Conservation (phyloP, 148 eudicot species). For the Nyssa sinensis region DNA sequence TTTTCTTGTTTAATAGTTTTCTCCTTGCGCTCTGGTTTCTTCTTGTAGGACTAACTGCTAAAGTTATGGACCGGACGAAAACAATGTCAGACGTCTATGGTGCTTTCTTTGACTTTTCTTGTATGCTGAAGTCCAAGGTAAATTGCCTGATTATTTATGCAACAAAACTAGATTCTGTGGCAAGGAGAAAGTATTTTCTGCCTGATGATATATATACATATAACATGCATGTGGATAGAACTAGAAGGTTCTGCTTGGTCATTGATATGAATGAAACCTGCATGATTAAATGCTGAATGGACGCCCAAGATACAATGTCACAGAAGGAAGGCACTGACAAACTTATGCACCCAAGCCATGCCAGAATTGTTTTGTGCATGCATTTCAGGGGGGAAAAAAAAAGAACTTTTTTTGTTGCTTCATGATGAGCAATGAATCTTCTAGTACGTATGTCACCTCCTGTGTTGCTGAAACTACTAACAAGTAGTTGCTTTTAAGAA, state of each 20-base stretch:
- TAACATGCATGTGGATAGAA: too few relatives aligned
- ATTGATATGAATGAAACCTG: background rate
- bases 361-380: background rate
- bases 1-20: background rate
- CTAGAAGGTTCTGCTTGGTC: background rate
- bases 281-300: background rate
- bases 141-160: background rate
- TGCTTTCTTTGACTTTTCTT: slow-evolving; percentile 78
- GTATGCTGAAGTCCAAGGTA: slow-evolving; percentile 79
- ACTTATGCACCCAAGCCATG: background rate
- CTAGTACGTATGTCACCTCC: background rate
- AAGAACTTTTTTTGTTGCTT: background rate
- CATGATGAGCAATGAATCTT: background rate
- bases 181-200: background rate
- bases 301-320: background rate
- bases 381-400: background rate
- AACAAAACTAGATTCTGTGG: background rate
- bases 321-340: background rate
- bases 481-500: too few relatives aligned
- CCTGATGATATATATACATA: background rate
- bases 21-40: too few relatives aligned
- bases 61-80: slow-evolving; percentile 63
- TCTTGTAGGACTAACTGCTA: slow-evolving; percentile 76
- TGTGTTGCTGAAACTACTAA: background rate
- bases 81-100: slow-evolving; percentile 86